phyloP scores from a whole-genome alignment of 768 basidiomycete genomes.

The Sporobolomyces phaffii region DNA sequence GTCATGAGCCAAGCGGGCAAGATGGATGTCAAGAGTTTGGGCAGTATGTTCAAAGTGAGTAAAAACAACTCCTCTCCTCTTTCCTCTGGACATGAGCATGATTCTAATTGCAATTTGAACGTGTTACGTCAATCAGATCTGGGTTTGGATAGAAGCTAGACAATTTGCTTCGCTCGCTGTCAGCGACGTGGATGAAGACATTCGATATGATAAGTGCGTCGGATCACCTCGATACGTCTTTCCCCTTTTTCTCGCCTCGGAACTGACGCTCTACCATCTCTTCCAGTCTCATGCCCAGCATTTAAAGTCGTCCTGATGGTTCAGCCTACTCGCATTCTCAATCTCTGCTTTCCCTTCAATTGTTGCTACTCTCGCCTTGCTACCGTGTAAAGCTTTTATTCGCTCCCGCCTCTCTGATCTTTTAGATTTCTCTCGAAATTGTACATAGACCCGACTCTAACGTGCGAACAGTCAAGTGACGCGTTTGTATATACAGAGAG shows the following conservation, averaged over 20 bases:
- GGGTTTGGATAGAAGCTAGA: constrained; percentile 89
- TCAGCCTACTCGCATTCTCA: not conserved
- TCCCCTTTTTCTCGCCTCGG: not conserved
- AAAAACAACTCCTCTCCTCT: no score
- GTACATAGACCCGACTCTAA: no score
- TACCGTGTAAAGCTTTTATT: no score
- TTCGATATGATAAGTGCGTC: constrained; percentile 81
- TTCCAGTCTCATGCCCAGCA: constrained; percentile 6
- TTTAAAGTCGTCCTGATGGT: no score
- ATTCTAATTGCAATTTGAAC: no score
- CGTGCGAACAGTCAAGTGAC: no score
- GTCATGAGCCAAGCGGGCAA: constrained; percentile 42
- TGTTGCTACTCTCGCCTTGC: not conserved
- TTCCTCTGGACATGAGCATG: no score
- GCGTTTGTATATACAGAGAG: no score
- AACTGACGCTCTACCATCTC: not conserved
- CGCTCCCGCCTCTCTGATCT: no score
- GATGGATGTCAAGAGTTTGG: constrained; percentile 55
- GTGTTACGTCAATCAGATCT: no score
- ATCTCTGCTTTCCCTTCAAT: not conserved
- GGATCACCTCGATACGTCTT: not conserved
- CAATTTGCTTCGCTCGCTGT: constrained; percentile 73
- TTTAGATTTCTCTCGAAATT: no score
- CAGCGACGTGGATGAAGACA: constrained; percentile 72
- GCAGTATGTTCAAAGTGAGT: constrained; percentile 78